phyloP scores from a whole-genome alignment of 257 asterid genomes.

The Petrea volubilis region DNA sequence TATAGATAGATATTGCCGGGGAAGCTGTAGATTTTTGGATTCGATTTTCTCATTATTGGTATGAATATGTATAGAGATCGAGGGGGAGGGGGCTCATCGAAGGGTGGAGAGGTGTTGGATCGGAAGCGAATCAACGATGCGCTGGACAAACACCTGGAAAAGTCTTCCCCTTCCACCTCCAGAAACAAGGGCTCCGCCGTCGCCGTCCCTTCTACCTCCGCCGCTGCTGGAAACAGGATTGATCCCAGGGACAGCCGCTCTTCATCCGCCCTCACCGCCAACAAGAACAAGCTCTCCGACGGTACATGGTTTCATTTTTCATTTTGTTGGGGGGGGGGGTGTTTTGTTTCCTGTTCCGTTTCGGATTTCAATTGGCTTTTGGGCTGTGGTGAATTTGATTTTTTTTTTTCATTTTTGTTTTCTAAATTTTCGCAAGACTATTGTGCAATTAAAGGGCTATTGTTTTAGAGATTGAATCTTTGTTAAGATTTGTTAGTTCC shows the following conservation, averaged over 20 bases:
- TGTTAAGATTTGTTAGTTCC: background rate
- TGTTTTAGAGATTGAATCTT: background rate
- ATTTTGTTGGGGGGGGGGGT: background rate
- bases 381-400: background rate
- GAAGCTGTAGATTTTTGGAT: conserved; percentile 16
- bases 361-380: background rate
- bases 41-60: conserved; percentile 6
- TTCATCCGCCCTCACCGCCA: conserved; percentile 42
- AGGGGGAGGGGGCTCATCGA: conserved; percentile 68
- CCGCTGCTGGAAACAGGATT: conserved; percentile 51
- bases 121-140: conserved; percentile 97
- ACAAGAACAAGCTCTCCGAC: conserved; percentile 74
- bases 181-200: conserved; percentile 63
- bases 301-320: conserved; percentile 38
- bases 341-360: background rate
- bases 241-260: conserved; percentile 61
- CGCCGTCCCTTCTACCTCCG: conserved; percentile 61
- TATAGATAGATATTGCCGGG: background rate
- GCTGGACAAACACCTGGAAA: conserved; percentile 91
- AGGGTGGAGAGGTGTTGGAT: conserved; percentile 83
- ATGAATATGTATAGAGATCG: conserved; percentile 78
- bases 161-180: conserved; percentile 83
- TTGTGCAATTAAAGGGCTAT: background rate
- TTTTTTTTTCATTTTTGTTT: background rate
- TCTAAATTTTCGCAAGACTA: background rate